Evolutionary conservation across 139 green algal genomes (phyloP), one percentile per base, ranked within the genome.

Genomic region (Picochlorum costavermella): DNA sequence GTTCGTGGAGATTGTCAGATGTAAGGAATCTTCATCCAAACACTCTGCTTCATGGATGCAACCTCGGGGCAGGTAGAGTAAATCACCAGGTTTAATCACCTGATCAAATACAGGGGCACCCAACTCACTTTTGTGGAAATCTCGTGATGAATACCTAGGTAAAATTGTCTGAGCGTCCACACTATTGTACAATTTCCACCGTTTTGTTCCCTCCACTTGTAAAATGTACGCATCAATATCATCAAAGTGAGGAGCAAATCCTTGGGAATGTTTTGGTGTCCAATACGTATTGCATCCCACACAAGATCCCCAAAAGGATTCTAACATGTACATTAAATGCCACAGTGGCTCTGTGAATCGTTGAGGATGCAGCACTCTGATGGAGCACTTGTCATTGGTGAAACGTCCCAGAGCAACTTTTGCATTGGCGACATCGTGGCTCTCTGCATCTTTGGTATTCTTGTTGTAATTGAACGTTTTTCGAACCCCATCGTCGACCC

Each of bases 171-270:
- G 36, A 2, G 62, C 40, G 11, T 61, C 50, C 14, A 58, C 66
- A 60, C 55, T 63, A 16, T 30, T 45, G 43, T 74, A 45, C 31
- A 78, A 51, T n/a, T 65, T 67, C 88, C 88, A 96, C 14, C 50
- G 37, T 75, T 95, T 95, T 30, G 9, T 64, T 49, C 88, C 84
- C 69, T 86, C 59, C 11, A 87, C 83, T 78, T 95, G 87, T 60
- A 86, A 81, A 14, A 96, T 73, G 30, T 79, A 92, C 3, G 91
- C 64, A 67, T 93, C 87, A 26, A 94, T 86, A 64, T 94, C 88
- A 63, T 96, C 88, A 64, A 85, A 80, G 73, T 96, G 85, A 1
- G 88, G 86, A 13, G 88, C 86, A 50, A 94, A 78, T 26, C 58
- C 64, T 68, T 80, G 78, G 5, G 61, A 61, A 56, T 63, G 50